These are phyloP conservation scores for Mycena floridula DNA, from an alignment of 768 basidiomycete genomes.

Conservation along the genomic window DNA sequence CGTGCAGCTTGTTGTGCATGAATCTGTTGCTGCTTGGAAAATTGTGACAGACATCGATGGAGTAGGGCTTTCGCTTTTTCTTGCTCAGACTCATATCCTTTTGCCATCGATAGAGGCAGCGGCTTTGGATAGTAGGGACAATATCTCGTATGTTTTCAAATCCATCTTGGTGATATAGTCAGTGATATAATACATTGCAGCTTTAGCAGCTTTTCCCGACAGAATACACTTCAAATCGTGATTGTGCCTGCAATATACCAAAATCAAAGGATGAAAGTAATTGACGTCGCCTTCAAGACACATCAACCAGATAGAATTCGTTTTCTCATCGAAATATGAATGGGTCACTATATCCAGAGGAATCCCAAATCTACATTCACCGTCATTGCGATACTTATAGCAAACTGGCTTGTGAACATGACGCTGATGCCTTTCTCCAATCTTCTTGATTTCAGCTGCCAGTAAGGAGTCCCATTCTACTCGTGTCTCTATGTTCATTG, in stretches of 20 bases:
- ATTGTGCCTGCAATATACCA: constrained; percentile 27
- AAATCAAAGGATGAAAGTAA: constrained; percentile 25
- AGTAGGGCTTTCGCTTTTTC: constrained; percentile 16
- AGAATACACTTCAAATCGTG: constrained; percentile 28
- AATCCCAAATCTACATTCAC: constrained; percentile 16
- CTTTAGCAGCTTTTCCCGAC: too few relatives aligned
- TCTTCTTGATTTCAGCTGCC: too few relatives aligned
- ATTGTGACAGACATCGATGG: constrained; percentile 24
- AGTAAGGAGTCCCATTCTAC: too few relatives aligned
- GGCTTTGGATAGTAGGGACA: constrained; percentile 18
- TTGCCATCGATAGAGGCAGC: constrained; percentile 6
- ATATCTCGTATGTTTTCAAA: constrained; percentile 18
- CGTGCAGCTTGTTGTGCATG: constrained; percentile 25
- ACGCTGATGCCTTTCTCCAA: too few relatives aligned
- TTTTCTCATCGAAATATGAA: too few relatives aligned
- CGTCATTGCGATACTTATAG: constrained; percentile 29
- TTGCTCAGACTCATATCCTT: background rate
- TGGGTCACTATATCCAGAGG: too few relatives aligned
- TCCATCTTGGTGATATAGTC: constrained; percentile 30
- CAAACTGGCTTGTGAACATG: too few relatives aligned
- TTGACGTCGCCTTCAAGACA: constrained; percentile 23
- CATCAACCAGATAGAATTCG: constrained; percentile 22
- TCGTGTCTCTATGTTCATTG: too few relatives aligned
- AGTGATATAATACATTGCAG: constrained; percentile 29
- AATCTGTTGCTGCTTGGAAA: too few relatives aligned